Evolutionary conservation across 1,284 basidiomycete species (phyloP).

Genomic region (Apiotrichum siamense): DNA sequence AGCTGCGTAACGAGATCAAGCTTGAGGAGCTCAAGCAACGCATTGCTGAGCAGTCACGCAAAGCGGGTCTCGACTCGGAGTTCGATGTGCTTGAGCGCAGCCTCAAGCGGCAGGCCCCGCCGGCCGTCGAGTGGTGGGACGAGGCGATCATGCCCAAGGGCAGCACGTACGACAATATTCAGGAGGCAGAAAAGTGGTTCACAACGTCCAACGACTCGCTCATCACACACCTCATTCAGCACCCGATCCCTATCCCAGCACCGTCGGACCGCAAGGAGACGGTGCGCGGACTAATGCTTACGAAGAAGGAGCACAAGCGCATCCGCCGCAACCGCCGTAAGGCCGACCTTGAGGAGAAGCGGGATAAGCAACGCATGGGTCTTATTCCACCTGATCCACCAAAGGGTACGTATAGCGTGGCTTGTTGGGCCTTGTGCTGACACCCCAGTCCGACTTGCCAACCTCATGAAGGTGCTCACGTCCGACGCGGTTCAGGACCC

Average conservation of each 20-base stretch:
- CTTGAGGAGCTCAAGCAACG: conserved; percentile 86
- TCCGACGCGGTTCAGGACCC: conserved; percentile 93
- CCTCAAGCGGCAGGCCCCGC: conserved; percentile 77
- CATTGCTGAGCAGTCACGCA: conserved; percentile 84
- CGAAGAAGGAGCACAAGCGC: conserved; percentile 95
- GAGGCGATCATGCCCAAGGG: conserved; percentile 67
- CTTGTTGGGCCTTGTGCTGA: background rate
- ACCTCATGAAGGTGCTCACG: conserved; percentile 96
- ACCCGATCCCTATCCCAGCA: conserved; percentile 92
- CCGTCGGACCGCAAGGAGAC: conserved; percentile 70
- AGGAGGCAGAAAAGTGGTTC: conserved; percentile 45
- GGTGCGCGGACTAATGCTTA: conserved; percentile 79
- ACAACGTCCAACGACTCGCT: conserved; percentile 66
- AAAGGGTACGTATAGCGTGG: conserved; percentile 59
- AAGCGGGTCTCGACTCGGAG: conserved; percentile 88
- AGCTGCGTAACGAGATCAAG: conserved; percentile 71
- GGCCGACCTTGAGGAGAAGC: conserved; percentile 87
- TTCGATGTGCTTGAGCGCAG: conserved; percentile 83
- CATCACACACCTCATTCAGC: conserved; percentile 88
- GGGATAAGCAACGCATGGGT: conserved; percentile 93
- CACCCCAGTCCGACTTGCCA: conserved; percentile 75
- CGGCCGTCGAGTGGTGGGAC: conserved; percentile 97
- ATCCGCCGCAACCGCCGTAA: conserved; percentile 82
- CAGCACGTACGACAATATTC: conserved; percentile 70
- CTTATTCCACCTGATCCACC: conserved; percentile 89